Percentiles rank a stretch among this genome's conserved stretches.
Evolutionary conservation across 164 flowering plant species (phyloP).

Genomic region (Vitis amurensis): DNA sequence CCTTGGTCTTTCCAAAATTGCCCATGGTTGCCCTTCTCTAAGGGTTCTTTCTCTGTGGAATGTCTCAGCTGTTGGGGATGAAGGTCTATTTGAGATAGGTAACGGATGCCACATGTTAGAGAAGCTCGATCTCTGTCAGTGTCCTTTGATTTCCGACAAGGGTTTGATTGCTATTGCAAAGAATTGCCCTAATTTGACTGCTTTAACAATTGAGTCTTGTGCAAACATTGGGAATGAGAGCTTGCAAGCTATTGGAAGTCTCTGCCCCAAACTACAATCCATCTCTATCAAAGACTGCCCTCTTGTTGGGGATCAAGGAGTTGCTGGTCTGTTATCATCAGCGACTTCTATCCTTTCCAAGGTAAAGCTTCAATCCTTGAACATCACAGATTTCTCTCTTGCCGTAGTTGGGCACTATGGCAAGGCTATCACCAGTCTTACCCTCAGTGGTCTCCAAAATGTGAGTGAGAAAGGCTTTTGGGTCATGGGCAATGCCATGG

Average conservation of each 20-base stretch:
- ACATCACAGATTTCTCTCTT: conserved; percentile 38
- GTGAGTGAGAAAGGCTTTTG: conserved; percentile 47
- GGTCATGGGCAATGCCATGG: conserved; percentile 49
- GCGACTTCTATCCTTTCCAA: conserved; percentile 31
- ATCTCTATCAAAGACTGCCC: conserved; percentile 52
- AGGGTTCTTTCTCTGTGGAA: conserved; percentile 52
- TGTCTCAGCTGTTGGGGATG: conserved; percentile 48
- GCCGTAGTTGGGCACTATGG: conserved; percentile 48
- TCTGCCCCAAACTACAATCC: conserved; percentile 43
- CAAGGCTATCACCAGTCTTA: conserved; percentile 21
- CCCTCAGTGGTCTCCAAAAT: conserved; percentile 25
- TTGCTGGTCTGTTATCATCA: conserved; percentile 43
- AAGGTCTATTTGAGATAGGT: conserved; percentile 46
- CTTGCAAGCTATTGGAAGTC: conserved; percentile 46
- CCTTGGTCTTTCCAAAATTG: conserved; percentile 58
- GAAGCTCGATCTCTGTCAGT: conserved; percentile 49
- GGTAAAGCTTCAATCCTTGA: conserved; percentile 36
- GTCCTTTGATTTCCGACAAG: conserved; percentile 46
- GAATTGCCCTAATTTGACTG: conserved; percentile 40
- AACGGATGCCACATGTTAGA: conserved; percentile 47
- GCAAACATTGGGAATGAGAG: conserved; percentile 49
- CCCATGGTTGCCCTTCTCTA: conserved; percentile 67
- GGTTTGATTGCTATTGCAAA: conserved; percentile 51
- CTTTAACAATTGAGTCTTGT: conserved; percentile 50
- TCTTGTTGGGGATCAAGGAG: conserved; percentile 52